A percentile compares a stretch with the other conserved stretches of the same genome.
phyloP scores from a whole-genome alignment of 2,329 filamentous ascomycete genomes.

The Colletotrichum sp. region DNA sequence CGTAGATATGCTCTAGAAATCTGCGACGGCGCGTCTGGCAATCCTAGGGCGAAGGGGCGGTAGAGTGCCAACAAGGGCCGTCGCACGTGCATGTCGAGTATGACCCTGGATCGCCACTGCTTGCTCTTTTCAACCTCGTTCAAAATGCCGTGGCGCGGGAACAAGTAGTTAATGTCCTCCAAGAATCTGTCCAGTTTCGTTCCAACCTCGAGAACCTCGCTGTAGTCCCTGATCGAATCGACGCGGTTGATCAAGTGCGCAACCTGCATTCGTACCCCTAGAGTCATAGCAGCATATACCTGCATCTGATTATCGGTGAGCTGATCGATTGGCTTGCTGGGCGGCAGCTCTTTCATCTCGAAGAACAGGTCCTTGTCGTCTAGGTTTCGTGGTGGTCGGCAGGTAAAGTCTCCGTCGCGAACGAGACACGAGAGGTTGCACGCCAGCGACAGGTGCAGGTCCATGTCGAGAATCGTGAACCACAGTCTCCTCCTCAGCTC shows the following conservation, averaged over 20 bases:
- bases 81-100: constrained; percentile 60
- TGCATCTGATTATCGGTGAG: constrained; percentile 59
- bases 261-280: constrained; percentile 54
- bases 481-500: constrained; percentile 60
- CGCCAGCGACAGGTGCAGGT: constrained; percentile 58
- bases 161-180: constrained; percentile 59
- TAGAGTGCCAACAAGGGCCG: constrained; percentile 58
- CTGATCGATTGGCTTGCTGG: constrained; percentile 55
- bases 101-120: constrained; percentile 55
- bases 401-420: constrained; percentile 59
- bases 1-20: constrained; percentile 58
- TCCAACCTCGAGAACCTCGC: constrained; percentile 58
- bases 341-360: constrained; percentile 54
- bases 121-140: constrained; percentile 51
- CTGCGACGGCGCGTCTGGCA: constrained; percentile 52
- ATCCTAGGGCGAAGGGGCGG: constrained; percentile 59
- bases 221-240: constrained; percentile 57
- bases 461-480: constrained; percentile 63
- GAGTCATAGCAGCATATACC: constrained; percentile 56
- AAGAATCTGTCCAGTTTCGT: constrained; percentile 58
- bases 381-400: constrained; percentile 57
- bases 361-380: constrained; percentile 55
- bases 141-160: constrained; percentile 49
- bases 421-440: constrained; percentile 57
- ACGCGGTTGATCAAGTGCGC: constrained; percentile 56